These are phyloP conservation scores for Tremellales sp. DNA, from an alignment of 1,284 basidiomycete genomes.

Conservation along the genomic window DNA sequence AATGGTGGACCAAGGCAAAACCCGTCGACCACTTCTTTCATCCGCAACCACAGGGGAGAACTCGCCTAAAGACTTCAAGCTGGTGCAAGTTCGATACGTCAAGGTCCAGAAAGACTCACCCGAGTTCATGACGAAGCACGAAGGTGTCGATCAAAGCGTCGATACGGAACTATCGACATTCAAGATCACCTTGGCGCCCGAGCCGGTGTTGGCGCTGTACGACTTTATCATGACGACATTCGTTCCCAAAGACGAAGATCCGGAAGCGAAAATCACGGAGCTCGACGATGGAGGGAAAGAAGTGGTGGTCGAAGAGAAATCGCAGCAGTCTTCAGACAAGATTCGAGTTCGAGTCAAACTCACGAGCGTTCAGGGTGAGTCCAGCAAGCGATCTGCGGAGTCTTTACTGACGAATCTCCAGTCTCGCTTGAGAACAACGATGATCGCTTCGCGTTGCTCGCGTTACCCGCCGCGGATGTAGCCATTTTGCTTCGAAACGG, in stretches of 20 bases:
- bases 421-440: conserved; percentile 80
- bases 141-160: conserved; percentile 84
- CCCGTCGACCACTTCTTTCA: conserved; percentile 69
- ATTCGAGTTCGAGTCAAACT: conserved; percentile 82
- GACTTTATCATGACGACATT: conserved; percentile 99
- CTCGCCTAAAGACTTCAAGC: conserved; percentile 54
- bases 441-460: conserved; percentile 74
- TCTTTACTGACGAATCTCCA: conserved; percentile 34
- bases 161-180: conserved; percentile 90
- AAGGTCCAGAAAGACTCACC: conserved; percentile 81
- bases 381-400: not conserved
- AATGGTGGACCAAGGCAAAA: conserved; percentile 59
- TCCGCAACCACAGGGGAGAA: conserved; percentile 57
- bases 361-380: conserved; percentile 75
- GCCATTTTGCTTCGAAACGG: conserved; percentile 70
- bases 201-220: conserved; percentile 86
- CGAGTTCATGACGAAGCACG: conserved; percentile 76
- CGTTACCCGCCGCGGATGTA: conserved; percentile 87
- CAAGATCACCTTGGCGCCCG: conserved; percentile 82
- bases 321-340: conserved; percentile 53
- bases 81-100: conserved; percentile 79
- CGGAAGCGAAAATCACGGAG: conserved; percentile 25
- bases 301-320: conserved; percentile 5
- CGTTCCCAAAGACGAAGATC: conserved; percentile 56
- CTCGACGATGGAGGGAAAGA: conserved; percentile 13